Evolutionary conservation across 2,329 filamentous ascomycete genomes (phyloP).

Genomic region (Penicillium sp.): DNA sequence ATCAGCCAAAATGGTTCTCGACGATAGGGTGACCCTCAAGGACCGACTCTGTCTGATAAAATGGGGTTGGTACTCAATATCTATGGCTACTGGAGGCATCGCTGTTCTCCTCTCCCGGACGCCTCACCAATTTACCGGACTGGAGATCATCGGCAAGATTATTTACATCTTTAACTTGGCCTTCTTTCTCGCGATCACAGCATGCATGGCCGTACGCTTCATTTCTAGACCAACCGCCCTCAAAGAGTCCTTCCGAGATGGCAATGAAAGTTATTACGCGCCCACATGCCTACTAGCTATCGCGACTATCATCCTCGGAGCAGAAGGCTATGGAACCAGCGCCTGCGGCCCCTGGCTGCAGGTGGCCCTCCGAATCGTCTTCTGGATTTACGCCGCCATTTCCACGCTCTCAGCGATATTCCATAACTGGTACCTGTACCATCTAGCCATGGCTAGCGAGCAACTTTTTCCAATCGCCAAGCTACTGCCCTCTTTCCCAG

Average conservation of each 20-base stretch:
- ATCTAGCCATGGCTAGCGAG: background rate
- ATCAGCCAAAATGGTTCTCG: background rate
- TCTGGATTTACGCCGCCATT: conserved; percentile 66
- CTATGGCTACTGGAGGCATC: conserved; percentile 72
- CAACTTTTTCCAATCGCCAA: background rate
- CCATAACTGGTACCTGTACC: conserved; percentile 2
- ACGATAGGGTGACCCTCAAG: conserved; percentile 2
- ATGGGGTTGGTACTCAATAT: conserved; percentile 69
- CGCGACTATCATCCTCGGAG: conserved; percentile 64
- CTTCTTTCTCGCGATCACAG: conserved; percentile 58
- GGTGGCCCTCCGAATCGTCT: conserved; percentile 59
- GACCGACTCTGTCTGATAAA: conserved; percentile 50
- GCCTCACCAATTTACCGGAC: conserved; percentile 63
- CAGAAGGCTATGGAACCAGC: conserved; percentile 62
- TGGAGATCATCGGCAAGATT: conserved; percentile 61
- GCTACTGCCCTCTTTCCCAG: conserved; percentile 13
- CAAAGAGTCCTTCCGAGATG: conserved; percentile 56
- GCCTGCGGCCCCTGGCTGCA: conserved; percentile 56
- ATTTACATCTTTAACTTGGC: conserved; percentile 66
- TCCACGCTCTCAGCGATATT: conserved; percentile 11
- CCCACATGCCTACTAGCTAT: conserved; percentile 66
- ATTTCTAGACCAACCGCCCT: conserved; percentile 54
- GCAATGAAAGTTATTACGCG: conserved; percentile 66
- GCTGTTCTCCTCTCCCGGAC: conserved; percentile 58
- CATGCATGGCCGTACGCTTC: conserved; percentile 21